Conservation (phyloP, 768 basidiomycete genomes). For the Phylloporus scabripes region DNA sequence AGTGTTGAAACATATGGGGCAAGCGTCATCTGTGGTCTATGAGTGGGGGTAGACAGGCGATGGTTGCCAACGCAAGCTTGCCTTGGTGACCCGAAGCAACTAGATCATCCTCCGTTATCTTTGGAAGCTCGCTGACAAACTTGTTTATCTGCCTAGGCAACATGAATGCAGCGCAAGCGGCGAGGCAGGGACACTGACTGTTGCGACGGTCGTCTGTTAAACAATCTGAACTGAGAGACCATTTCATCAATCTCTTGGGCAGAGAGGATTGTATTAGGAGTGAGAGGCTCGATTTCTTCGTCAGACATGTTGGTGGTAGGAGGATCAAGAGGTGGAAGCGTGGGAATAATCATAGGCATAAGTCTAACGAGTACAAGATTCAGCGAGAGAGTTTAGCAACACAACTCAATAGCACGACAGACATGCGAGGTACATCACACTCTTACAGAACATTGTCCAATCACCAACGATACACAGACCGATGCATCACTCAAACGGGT, state of each 20-base stretch:
- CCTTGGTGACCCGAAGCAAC: conserved; percentile 45
- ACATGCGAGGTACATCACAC: conserved; percentile 17
- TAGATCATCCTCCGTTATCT: conserved; percentile 47
- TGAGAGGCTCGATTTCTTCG: conserved; percentile 9
- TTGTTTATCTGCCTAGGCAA: conserved; percentile 30
- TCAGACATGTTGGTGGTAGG: conserved; percentile 18
- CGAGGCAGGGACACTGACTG: conserved; percentile 16
- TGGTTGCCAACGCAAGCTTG: conserved; percentile 9
- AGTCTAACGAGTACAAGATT: conserved; percentile 27
- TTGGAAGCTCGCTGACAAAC: conserved; percentile 44
- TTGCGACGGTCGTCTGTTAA: conserved; percentile 22
- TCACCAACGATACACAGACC: conserved; percentile 1
- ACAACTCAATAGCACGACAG: conserved; percentile 21
- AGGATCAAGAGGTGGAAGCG: conserved; percentile 6
- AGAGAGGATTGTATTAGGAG: conserved; percentile 7
- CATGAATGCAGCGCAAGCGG: conserved; percentile 6
- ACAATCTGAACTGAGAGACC: conserved; percentile 27
- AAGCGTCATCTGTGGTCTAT: conserved; percentile 50
- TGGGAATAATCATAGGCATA: conserved; percentile 27
- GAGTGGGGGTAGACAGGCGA: background rate
- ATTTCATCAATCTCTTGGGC: conserved; percentile 30
- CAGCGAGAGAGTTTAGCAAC: conserved; percentile 25
- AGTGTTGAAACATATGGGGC: conserved; percentile 71
- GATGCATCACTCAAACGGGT: conserved; percentile 51
- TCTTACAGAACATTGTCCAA: conserved; percentile 23